Evolutionary conservation across 2,329 filamentous ascomycete genomes (phyloP), one percentile per base, ranked within the genome.

Genomic region (Drechslera avenae): DNA sequence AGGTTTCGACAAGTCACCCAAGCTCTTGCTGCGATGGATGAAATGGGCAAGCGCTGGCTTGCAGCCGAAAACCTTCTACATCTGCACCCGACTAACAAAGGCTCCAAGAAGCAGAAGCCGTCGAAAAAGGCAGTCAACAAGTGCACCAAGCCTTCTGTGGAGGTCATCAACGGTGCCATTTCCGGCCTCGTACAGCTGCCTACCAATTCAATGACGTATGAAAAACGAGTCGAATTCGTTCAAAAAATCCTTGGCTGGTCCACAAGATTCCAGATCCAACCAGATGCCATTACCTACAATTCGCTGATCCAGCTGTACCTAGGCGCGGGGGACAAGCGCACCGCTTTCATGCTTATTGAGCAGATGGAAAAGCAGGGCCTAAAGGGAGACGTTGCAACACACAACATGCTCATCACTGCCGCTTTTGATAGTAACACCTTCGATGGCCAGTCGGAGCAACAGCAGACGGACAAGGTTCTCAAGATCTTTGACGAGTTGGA

Each of bases 151-250:
- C 89, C 88, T 1, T 81, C 76, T 10, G 83, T 86, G 39, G 81
- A 80, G 47, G 82, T 85, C 1, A 77, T 94, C 72, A 93, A 94
- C 65, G 83, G 86, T 6, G 85, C 84, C 9, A 78, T 93, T 41
- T 78, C 79, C n/a, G 85, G 83, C 2, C 74, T 93, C 12, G 73
- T 89, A 16, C 46, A 58, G 17, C 23, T 67, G 8, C 60, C 52
- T 8, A 21, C 32, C 13, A 21, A 68, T 72, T n/a, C 62, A 72
- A 39, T 68, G 39, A 32, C 55, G 5, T 78, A 83, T 55, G 67
- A 78, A 23, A 71, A 75, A 60, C 75, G 66, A 28, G 50, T 52
- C 50, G 46, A 76, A 51, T 39, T 73, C 56, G 58, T 75, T 5
- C 66, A 68, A 3, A 72, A 66, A 31, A 56, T 80, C 18, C 66